phyloP scores from a whole-genome alignment of 345 rosid species.

The rapeseed (Brassica napus) region DNA sequence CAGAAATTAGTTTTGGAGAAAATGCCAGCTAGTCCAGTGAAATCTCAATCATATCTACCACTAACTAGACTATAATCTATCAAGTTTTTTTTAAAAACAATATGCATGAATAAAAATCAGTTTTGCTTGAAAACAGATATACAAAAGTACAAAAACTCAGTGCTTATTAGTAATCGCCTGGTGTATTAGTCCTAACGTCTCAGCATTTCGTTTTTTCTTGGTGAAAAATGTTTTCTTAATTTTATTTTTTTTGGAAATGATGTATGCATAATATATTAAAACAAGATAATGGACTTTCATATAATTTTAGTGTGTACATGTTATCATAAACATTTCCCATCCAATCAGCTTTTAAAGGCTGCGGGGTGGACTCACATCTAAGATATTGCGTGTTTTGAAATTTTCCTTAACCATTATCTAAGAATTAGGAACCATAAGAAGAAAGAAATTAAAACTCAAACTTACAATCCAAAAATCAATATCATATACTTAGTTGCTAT shows the following conservation, averaged over 20 bases:
- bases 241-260: not conserved
- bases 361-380: slow-evolving; percentile 1
- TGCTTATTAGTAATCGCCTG: not conserved
- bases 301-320: not conserved
- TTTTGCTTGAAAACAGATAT: not conserved
- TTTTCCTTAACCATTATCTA: not conserved
- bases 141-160: not conserved
- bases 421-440: not conserved
- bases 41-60: not conserved
- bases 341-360: not conserved
- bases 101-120: not conserved
- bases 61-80: not conserved
- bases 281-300: not conserved
- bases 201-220: not conserved
- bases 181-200: not conserved
- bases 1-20: not conserved
- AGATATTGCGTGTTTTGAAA: not conserved
- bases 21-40: not conserved
- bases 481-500: slow-evolving; percentile 22
- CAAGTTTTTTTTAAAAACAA: not conserved
- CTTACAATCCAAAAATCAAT: not conserved
- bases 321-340: not conserved
- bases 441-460: not conserved
- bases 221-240: not conserved
- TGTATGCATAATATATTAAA: not conserved